Percentiles rank a stretch among this genome's conserved stretches.
These are phyloP conservation scores for Aspergillus glaucus DNA, from an alignment of 2,329 filamentous ascomycete genomes.

Conservation along the genomic window DNA sequence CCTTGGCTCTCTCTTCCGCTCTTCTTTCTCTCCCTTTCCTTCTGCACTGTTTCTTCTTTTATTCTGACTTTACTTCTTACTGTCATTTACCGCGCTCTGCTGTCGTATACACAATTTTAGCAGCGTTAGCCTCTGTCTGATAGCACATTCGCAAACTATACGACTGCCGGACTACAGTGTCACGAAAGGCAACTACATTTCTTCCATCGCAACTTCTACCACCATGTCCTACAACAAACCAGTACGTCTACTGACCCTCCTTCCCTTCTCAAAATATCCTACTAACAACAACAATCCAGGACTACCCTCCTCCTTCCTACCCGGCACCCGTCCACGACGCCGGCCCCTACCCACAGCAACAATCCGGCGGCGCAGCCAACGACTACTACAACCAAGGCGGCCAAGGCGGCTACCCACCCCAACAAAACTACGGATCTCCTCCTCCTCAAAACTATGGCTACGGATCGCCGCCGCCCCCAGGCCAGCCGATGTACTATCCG, in stretches of 20 bases:
- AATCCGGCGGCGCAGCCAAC: slow-evolving; percentile 21
- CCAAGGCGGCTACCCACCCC: slow-evolving; percentile 17
- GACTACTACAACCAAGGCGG: slow-evolving; percentile 28
- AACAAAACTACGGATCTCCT: slow-evolving; percentile 21
- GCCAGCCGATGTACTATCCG: slow-evolving; percentile 21
- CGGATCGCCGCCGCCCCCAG: slow-evolving; percentile 16
- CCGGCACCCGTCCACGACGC: slow-evolving; percentile 28
- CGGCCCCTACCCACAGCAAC: slow-evolving; percentile 18
- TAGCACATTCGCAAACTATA: no score
- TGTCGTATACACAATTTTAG: no score
- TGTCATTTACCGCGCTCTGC: neutral
- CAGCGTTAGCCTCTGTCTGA: no score
- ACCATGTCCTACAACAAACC: slow-evolving; percentile 30
- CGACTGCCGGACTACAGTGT: neutral
- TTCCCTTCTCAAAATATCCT: neutral
- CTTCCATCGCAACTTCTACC: slow-evolving; percentile 5
- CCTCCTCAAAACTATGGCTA: slow-evolving; percentile 23
- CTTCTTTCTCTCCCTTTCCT: neutral
- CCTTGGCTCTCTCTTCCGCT: no score
- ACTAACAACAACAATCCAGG: slow-evolving; percentile 12
- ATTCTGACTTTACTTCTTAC: neutral
- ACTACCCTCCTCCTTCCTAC: slow-evolving; percentile 33
- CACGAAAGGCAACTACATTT: neutral
- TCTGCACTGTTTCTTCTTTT: neutral
- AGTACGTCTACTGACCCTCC: slow-evolving; percentile 12